Conservation (phyloP, 78 protist genomes). For the Dictyostelium purpureum region DNA sequence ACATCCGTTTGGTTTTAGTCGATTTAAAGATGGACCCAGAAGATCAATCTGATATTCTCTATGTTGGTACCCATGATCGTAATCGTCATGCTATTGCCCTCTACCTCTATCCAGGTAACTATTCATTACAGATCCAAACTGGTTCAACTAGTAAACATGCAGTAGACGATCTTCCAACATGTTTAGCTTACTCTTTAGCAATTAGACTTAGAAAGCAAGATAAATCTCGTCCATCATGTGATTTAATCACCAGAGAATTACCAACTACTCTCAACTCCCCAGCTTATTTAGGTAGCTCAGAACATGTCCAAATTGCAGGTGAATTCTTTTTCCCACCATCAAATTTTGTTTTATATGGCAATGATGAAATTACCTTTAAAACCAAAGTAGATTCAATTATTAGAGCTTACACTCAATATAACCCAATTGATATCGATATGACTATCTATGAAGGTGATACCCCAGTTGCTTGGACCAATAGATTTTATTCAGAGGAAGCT, state of each 20-base stretch:
- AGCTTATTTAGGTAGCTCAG: conserved; percentile 15
- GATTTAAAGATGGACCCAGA: neutral
- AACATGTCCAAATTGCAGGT: conserved; percentile 32
- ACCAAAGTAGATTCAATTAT: neutral
- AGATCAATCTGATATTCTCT: neutral
- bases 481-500: conserved; percentile 33
- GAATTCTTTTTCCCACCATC: conserved; percentile 33
- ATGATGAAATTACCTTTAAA: neutral
- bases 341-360: neutral
- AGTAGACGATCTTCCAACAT: neutral
- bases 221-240: conserved; percentile 16
- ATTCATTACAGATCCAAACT: neutral
- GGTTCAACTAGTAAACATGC: neutral
- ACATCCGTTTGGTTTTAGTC: neutral
- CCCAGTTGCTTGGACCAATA: conserved; percentile 1
- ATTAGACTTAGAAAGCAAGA: neutral
- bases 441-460: conserved; percentile 14
- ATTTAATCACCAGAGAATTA: neutral
- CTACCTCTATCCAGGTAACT: conserved; percentile 30
- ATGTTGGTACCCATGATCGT: conserved; percentile 31
- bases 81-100: conserved; percentile 6
- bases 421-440: conserved; percentile 42
- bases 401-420: conserved; percentile 22
- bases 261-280: conserved; percentile 33
- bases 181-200: neutral